A percentile compares a stretch with the other conserved stretches of the same genome.
Conservation (phyloP, 2,329 filamentous ascomycete genomes). For the Venturia nashicola region DNA sequence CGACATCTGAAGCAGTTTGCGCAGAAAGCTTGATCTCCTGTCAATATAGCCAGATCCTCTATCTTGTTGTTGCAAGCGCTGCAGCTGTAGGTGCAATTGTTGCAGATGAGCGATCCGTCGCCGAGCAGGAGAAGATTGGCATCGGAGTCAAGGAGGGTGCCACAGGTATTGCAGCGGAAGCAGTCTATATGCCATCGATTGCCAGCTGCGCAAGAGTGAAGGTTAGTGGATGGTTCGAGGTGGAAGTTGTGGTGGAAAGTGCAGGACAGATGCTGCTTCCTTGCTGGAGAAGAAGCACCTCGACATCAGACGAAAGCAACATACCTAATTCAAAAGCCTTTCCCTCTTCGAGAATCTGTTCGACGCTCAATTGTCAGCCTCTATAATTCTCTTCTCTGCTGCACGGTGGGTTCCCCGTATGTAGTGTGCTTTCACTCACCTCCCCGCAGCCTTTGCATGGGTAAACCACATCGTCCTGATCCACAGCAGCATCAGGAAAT, state of each 20-base stretch:
- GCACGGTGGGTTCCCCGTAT: not conserved
- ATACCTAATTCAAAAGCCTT: slow-evolving; percentile 95
- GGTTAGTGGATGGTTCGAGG: slow-evolving; percentile 13
- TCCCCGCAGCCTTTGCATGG: slow-evolving; percentile 91
- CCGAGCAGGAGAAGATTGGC: slow-evolving; percentile 93
- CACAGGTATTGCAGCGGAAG: slow-evolving; percentile 94
- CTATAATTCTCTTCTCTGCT: not conserved
- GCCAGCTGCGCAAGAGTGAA: slow-evolving; percentile 50
- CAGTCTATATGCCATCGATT: slow-evolving; percentile 98
- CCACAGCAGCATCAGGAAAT: slow-evolving; percentile 36
- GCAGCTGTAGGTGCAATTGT: slow-evolving; percentile 98
- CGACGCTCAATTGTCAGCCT: not conserved
- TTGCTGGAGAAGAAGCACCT: not conserved
- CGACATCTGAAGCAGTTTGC: slow-evolving; percentile 93
- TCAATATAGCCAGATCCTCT: slow-evolving; percentile 92
- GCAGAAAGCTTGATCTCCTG: slow-evolving; percentile 95
- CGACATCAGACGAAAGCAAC: slow-evolving; percentile 18
- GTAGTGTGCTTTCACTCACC: slow-evolving; percentile 34
- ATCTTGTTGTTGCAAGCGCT: slow-evolving; percentile 96
- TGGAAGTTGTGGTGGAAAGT: slow-evolving; percentile 7
- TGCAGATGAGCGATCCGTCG: slow-evolving; percentile 96
- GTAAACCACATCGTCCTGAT: slow-evolving; percentile 62
- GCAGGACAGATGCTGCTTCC: not conserved
- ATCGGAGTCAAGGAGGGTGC: slow-evolving; percentile 91
- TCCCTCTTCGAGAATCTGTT: slow-evolving; percentile 89